Base-by-base conservation (phyloP, 371 early-diverging fungal genomes). In the Mucor sp. region DNA sequence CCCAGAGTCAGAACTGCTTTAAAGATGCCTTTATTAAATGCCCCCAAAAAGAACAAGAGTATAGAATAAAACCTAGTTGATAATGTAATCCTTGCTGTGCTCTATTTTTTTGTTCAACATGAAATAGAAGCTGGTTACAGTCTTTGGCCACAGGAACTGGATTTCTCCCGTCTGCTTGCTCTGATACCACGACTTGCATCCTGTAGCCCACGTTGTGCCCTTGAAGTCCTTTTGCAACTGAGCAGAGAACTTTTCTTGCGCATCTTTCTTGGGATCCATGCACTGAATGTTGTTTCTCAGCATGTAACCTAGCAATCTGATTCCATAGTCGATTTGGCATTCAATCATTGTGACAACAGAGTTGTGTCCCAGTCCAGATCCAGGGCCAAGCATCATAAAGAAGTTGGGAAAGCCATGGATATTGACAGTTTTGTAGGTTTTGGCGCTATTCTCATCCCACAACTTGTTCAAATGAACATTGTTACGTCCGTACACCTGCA, bases 311-410 rank as follows among this genome's bases (percentile, higher is more conserved):
- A 75, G 56, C 35, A 63, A 27, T 11, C 37, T 23, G 27, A 75
- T 61, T 0, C 58, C 59, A 33, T 63, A 67, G 8, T 69, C 58
- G 6, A 69, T 63, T 67, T 75, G 75, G 23, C 64, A 53, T 65
- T 75, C 84, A 27, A 72, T 66, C 60, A 75, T 77, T n/a, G 66
- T 53, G 3, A 84, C 57, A 0, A 80, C 79, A 21, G 75, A 74
- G 19, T 61, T 67, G 56, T 81, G 80, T 3, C 81, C 82, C 3
- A 79, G 53, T 0, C 70, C 80, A 41, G 74, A 67, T 44, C 76
- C 72, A 32, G 84, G 82, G 6, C 84, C 84, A n/a, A 81, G 67
- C 53, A 79, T 19, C 7, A 73, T n/a, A 47, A 76, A 84, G 3
- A 78, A 58, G 61, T 84, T 84, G 6, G 84, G 82, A 53, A 80